Evolutionary conservation across 768 basidiomycete species (phyloP).

Genomic region (Tulasnella sp.): DNA sequence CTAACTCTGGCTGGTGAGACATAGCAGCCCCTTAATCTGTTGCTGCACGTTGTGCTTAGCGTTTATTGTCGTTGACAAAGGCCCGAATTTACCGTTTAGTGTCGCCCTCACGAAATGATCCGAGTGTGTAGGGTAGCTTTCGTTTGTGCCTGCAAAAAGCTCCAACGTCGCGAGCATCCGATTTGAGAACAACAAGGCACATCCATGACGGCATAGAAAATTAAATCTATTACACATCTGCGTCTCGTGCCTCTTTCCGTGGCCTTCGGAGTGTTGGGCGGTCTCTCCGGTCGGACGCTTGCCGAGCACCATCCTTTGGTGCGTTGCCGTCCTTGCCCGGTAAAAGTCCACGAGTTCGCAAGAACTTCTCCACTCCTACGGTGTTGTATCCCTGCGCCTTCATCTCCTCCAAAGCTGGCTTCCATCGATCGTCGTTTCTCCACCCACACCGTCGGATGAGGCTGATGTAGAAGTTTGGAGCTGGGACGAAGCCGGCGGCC

Average conservation of each 20-base stretch:
- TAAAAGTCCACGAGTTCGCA: neutral
- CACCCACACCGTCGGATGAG: conserved; percentile 58
- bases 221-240: neutral
- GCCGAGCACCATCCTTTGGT: neutral
- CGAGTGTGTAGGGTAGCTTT: neutral
- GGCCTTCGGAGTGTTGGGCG: neutral
- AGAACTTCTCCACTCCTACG: neutral
- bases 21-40: neutral
- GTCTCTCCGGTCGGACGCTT: neutral
- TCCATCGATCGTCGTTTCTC: conserved; percentile 58
- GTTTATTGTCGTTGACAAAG: neutral
- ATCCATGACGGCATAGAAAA: neutral
- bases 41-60: neutral
- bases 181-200: neutral
- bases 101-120: neutral
- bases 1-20: neutral
- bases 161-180: neutral
- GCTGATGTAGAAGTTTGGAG: conserved; percentile 53
- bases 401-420: conserved; percentile 70
- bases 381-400: conserved; percentile 51
- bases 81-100: neutral
- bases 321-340: neutral
- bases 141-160: neutral
- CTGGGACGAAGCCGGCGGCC: conserved; percentile 53
- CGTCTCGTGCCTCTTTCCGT: neutral